Evolutionary conservation across 176 grass and related monocot species (phyloP).

Genomic region (Olyra latifolia): DNA sequence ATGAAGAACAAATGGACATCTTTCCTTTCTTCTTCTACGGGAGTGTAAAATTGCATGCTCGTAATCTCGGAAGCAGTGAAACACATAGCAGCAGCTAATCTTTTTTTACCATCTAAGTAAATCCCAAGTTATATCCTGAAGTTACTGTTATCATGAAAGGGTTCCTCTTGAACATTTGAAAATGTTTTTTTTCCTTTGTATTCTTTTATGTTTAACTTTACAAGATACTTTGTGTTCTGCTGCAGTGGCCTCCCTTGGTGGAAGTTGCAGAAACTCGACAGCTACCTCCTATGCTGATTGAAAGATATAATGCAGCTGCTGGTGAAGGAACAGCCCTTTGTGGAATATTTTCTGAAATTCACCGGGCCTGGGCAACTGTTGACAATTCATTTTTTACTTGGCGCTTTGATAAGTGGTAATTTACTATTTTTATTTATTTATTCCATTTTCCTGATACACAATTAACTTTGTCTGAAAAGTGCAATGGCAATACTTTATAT

Average conservation of each 20-base stretch:
- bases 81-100: neutral
- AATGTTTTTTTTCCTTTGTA: neutral
- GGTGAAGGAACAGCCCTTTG: slow-evolving; percentile 97
- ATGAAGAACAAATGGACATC: neutral
- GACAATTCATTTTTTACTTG: slow-evolving; percentile 93
- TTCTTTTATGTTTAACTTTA: neutral
- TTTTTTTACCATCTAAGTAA: slow-evolving; percentile 16
- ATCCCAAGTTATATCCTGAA: slow-evolving; percentile 17
- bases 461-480: neutral
- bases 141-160: slow-evolving; percentile 2
- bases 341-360: slow-evolving; percentile 90
- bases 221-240: neutral
- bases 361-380: slow-evolving; percentile 91
- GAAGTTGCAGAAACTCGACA: slow-evolving; percentile 86
- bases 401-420: slow-evolving; percentile 95
- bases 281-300: slow-evolving; percentile 77
- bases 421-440: slow-evolving; percentile 1
- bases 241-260: slow-evolving; percentile 94
- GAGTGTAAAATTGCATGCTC: neutral
- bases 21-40: neutral
- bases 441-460: neutral
- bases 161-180: neutral
- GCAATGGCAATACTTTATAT: neutral
- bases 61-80: neutral
- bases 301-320: slow-evolving; percentile 83